Evolutionary conservation across 1,284 basidiomycete genomes (phyloP).

Genomic region (Coriolopsis trogii): DNA sequence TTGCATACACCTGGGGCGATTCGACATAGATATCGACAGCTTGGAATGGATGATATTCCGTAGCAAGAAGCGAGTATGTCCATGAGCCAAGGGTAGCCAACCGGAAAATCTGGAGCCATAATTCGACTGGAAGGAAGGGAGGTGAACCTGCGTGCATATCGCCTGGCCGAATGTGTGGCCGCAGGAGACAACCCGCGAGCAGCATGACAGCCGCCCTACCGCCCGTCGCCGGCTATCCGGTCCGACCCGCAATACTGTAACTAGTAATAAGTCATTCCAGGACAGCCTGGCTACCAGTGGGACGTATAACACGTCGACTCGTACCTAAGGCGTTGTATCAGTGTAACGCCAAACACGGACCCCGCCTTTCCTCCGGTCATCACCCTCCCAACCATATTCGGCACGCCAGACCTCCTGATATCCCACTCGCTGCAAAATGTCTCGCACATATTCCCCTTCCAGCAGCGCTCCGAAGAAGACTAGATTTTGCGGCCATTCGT

Average conservation of each 20-base stretch:
- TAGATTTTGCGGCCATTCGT: conserved; percentile 82
- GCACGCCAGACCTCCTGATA: conserved; percentile 69
- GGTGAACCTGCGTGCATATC: not conserved
- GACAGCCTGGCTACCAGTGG: too few species aligned
- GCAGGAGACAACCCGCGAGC: not conserved
- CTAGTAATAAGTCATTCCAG: too few species aligned
- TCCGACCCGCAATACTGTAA: too few species aligned
- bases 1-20: conserved; percentile 16
- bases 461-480: conserved; percentile 81
- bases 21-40: conserved; percentile 6
- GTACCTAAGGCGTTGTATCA: not conserved
- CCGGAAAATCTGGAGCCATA: conserved; percentile 36
- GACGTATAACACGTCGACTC: too few species aligned
- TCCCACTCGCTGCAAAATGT: conserved; percentile 56
- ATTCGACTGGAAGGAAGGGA: conserved; percentile 29
- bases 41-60: conserved; percentile 32
- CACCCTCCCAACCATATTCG: conserved; percentile 85
- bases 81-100: conserved; percentile 30
- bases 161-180: not conserved
- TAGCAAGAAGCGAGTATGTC: conserved; percentile 24
- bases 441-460: conserved; percentile 48
- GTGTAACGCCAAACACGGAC: conserved; percentile 55
- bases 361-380: conserved; percentile 74
- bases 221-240: not conserved
- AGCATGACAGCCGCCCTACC: not conserved